Percentiles rank a stretch among this genome's conserved stretches.
These are phyloP conservation scores for Auxenochlorella protothecoides DNA, from an alignment of 139 green algal genomes.

Conservation along the genomic window DNA sequence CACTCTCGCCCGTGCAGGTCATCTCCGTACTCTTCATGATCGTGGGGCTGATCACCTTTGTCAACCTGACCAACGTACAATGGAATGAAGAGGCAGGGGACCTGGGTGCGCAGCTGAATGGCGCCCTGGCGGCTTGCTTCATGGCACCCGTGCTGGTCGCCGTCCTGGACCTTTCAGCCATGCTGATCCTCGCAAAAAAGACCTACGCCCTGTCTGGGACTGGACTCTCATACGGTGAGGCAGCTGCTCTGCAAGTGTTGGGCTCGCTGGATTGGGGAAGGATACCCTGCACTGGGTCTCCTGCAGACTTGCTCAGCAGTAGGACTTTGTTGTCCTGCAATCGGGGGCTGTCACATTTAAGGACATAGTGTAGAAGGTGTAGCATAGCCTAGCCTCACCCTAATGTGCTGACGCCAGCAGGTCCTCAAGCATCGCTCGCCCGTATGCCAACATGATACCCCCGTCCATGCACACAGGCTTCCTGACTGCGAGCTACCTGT, in stretches of 20 bases:
- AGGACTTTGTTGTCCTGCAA: background rate
- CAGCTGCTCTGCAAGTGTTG: background rate
- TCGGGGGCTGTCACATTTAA: background rate
- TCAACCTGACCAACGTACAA: conserved; percentile 1
- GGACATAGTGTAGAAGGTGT: background rate
- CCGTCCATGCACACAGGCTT: too few species aligned
- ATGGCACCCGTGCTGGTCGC: conserved; percentile 1
- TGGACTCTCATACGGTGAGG: background rate
- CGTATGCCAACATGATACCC: too few species aligned
- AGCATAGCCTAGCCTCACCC: too few species aligned
- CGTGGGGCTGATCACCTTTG: conserved; percentile 7
- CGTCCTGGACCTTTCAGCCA: background rate
- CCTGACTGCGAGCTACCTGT: too few species aligned
- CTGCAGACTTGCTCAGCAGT: too few species aligned
- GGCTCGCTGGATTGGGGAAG: too few species aligned
- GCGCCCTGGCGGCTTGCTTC: conserved; percentile 9
- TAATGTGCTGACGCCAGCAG: too few species aligned
- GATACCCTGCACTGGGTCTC: too few species aligned
- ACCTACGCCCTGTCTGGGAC: background rate
- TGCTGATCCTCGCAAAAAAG: background rate
- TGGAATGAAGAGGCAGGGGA: background rate
- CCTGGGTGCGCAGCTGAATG: conserved; percentile 10
- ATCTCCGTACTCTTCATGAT: conserved; percentile 5
- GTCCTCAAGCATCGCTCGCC: too few species aligned
- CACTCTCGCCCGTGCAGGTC: background rate